Evolutionary conservation across 176 grass and related monocot species (phyloP), one percentile per base, ranked within the genome.

Genomic region (Carex parvula): DNA sequence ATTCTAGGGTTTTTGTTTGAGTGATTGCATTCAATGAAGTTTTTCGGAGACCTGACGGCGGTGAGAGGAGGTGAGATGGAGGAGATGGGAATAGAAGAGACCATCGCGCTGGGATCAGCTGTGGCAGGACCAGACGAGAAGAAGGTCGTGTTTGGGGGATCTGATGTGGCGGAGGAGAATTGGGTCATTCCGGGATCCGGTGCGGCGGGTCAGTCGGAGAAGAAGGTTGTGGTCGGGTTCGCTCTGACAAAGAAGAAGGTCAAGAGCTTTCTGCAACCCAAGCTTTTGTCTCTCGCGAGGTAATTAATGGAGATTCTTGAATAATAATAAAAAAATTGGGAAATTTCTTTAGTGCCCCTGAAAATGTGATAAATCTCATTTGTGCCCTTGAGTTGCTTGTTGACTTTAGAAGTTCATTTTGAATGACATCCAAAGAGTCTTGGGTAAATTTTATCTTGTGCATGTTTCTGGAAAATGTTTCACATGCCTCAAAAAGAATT

Each of bases 241-340:
- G 95, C 95, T 46, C 91, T 98, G 79, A 95, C 95, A 11, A 91
- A 92, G 88, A 98, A 98, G 89, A 98, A 98, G 83, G 92, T 94
- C 52, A 93, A 93, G 87, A 98, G 92, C 88, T 98, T 98, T 89
- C 87, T 98, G 48, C 91, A 95, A 87, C 95, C 95, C 71, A 93
- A 89, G 68, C 89, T 98, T 55, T 83, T 94, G 79, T 70, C 75
- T 72, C 62, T 95, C 60, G 92, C 95, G 56, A 98, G 95, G 95
- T 95, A 91, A 94, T 87, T 68, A 63, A 66, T 84, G 70, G 69
- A 50, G 74, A 29, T 80, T 67, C 84, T 18, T 77, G 64, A 70
- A 48, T 18, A 82, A 60, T 83, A 85, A 81, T 65, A 30, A 64
- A 1, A 44, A 8, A 83, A 15, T 73, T 81, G 1, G 5, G 81